Base-by-base conservation (phyloP, 73 alveolate species). In the Uronychia setigera region DNA sequence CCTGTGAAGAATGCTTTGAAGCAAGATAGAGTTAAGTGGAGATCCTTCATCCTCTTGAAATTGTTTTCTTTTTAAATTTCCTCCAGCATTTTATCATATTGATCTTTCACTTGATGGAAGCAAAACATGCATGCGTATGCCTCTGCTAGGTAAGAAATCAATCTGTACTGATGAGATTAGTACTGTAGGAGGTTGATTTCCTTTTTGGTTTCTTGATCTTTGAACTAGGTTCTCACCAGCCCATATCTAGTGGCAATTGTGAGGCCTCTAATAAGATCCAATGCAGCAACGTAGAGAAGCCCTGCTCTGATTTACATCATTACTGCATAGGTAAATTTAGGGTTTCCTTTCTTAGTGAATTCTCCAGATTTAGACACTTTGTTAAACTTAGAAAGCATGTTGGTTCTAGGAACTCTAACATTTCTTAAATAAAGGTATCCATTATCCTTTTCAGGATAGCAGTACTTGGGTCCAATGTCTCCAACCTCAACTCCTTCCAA, bases 401-500 rank as follows among this genome's bases (percentile, higher is more conserved):
- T 80, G 1, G 80, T 89, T 67, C 95, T 83, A 13, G 96, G 97
- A 75, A 94, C 87, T 34, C 98, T 84, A n/a, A 88, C 89, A 74
- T 88, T 78, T 29, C 81, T 59, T 87, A 95, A 88, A 31, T 89
- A 89, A 31, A 93, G 57, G 79, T 85, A 95, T 31, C 99, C 99
- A 84, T 93, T 95, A 84, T 95, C 99, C 83, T 93, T 89, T 27
- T 80, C 75, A 76, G 74, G 81, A 74, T 85, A 91, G 34, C 97
- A 97, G 26, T 60, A 60, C 84, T 95, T 95, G 27, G 98, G 97
- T 29, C 99, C 99, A 46, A 95, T 95, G n/a, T 94, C 99, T 33
- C 99, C 99, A 25, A 92, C 94, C 26, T 78, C 93, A 34, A 95
- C 92, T 0, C 99, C 99, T 13, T 82, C 86, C n/a, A 94, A 77